phyloP scores from a whole-genome alignment of 352 stramenopile genomes.

The Phytophthora megakarya region DNA sequence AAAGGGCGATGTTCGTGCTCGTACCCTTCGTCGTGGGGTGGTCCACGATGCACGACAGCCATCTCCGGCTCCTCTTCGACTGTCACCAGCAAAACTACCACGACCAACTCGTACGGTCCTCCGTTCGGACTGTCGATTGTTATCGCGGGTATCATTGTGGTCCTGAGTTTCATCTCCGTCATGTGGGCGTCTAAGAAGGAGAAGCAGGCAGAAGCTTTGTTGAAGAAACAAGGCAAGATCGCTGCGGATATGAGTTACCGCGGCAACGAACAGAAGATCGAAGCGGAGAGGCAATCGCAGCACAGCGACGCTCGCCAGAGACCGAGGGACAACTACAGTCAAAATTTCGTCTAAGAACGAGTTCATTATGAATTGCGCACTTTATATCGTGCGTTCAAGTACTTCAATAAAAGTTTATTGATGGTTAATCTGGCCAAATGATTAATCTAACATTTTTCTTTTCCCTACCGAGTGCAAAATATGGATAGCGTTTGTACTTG shows the following conservation, averaged over 20 bases:
- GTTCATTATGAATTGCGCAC: constrained; percentile 12
- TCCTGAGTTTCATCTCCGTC: constrained; percentile 41
- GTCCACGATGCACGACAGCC: no score
- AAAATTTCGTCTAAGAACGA: constrained; percentile 52
- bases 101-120: constrained; percentile 39
- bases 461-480: no score
- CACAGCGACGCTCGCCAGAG: constrained; percentile 11
- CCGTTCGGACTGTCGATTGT: constrained; percentile 39
- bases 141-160: constrained; percentile 29
- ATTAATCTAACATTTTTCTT: no score
- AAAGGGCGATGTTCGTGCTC: constrained; percentile 45
- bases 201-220: constrained; percentile 23
- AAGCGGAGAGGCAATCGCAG: constrained; percentile 13
- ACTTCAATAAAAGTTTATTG: constrained; percentile 13
- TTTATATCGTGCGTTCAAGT: constrained; percentile 5
- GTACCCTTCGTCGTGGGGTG: constrained; percentile 43
- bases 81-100: constrained; percentile 12
- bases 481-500: no score
- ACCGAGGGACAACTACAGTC: constrained; percentile 50
- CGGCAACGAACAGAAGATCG: constrained; percentile 22
- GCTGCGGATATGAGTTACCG: constrained; percentile 12
- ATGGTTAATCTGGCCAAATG: no score
- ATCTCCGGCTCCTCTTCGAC: constrained; percentile 20
- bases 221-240: constrained; percentile 25
- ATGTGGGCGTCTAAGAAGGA: constrained; percentile 17